These are phyloP conservation scores for Ustilago sp. DNA, from an alignment of 1,284 basidiomycete species.

Conservation along the genomic window DNA sequence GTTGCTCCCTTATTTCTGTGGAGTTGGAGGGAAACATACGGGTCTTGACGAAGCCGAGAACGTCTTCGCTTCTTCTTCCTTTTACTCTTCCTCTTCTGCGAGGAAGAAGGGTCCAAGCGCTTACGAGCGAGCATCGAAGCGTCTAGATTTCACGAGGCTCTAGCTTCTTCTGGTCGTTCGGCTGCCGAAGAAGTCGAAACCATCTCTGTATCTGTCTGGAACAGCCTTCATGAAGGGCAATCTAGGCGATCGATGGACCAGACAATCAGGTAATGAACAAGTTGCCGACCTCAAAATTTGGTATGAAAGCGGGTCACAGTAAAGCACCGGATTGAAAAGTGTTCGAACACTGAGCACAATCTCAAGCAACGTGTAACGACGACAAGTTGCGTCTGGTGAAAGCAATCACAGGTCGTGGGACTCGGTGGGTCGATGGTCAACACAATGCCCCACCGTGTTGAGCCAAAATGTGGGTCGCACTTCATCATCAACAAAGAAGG, in stretches of 20 bases:
- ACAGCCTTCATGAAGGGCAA: no score
- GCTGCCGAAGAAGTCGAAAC: not conserved
- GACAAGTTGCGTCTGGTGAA: not conserved
- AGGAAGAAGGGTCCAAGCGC: not conserved
- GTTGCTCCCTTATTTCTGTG: no score
- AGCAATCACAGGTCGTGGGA: not conserved
- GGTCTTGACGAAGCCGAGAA: no score
- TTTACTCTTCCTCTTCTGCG: not conserved
- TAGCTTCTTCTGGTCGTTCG: no score
- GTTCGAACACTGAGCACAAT: not conserved
- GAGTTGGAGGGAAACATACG: no score
- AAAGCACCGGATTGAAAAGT: not conserved
- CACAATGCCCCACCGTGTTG: not conserved
- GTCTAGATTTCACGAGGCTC: no score
- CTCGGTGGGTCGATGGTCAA: not conserved
- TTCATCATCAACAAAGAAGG: not conserved
- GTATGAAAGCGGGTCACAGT: not conserved
- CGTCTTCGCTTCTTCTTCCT: not conserved
- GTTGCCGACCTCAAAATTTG: not conserved
- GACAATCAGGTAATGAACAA: not conserved
- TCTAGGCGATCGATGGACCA: no score
- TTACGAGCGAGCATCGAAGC: not conserved
- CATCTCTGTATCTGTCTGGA: no score
- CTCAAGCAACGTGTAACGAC: not conserved
- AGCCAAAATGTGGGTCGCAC: not conserved